A percentile compares a stretch with the other conserved stretches of the same genome.
phyloP scores from a whole-genome alignment of 1,284 basidiomycete species.

The Leccinum huronense region DNA sequence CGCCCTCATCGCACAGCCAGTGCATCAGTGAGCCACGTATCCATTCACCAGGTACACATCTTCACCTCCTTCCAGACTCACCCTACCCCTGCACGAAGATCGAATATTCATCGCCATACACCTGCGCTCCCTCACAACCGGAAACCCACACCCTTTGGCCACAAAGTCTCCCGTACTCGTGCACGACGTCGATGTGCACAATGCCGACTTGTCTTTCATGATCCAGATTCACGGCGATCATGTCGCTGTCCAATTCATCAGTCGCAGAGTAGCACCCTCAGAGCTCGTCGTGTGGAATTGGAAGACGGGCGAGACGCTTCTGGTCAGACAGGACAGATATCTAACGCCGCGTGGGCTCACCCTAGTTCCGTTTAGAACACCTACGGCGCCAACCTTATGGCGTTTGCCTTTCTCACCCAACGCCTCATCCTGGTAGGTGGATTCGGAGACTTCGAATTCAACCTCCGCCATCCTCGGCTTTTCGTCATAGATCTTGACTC shows the following conservation, averaged over 20 bases:
- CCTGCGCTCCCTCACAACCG: slow-evolving; percentile 47
- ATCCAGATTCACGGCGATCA: slow-evolving; percentile 51
- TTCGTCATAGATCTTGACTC: slow-evolving; percentile 37
- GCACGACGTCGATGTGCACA: slow-evolving; percentile 29
- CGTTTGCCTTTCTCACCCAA: slow-evolving; percentile 49
- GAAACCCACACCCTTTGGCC: slow-evolving; percentile 46
- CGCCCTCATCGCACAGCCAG: slow-evolving; percentile 46
- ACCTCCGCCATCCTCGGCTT: slow-evolving; percentile 22
- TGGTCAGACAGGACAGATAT: slow-evolving; percentile 40
- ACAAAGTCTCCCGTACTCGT: slow-evolving; percentile 36
- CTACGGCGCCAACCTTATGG: slow-evolving; percentile 38
- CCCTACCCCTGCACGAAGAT: slow-evolving; percentile 10
- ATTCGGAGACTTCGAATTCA: slow-evolving; percentile 14
- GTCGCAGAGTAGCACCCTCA: slow-evolving; percentile 31
- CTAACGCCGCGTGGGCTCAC: slow-evolving; percentile 7
- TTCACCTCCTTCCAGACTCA: slow-evolving; percentile 18
- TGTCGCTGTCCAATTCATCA: slow-evolving; percentile 47
- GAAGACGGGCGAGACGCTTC: slow-evolving; percentile 46
- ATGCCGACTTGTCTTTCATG: slow-evolving; percentile 36
- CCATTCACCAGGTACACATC: background rate
- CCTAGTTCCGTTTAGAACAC: slow-evolving; percentile 31
- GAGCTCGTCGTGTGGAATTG: slow-evolving; percentile 63
- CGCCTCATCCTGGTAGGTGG: slow-evolving; percentile 40
- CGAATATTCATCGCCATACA: slow-evolving; percentile 38
- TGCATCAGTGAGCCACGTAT: slow-evolving; percentile 28